Base-by-base conservation (phyloP, 768 basidiomycete species). In the Leccinum uliginosum region DNA sequence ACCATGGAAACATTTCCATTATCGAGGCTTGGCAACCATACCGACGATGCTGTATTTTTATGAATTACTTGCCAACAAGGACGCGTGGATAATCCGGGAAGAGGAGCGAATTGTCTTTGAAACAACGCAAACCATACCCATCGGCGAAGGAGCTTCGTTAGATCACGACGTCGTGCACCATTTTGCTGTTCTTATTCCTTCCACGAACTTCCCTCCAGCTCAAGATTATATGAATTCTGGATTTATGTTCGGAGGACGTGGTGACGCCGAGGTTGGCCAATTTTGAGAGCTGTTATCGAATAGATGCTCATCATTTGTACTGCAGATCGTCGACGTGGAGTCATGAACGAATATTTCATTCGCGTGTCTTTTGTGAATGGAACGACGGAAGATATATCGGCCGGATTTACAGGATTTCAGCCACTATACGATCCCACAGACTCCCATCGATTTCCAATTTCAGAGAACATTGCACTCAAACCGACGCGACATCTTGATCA, bases 21-120 rank as follows among this genome's bases (percentile, higher is more conserved):
- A 2, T 53, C 30, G 3, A 40, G 3, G 11, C 50, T 50, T 21
- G 24, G 7, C 14, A 44, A 56, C 8, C 24, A 14, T 10, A 26
- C 45, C 19, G 26, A 17, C 6, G n/a, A 30, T 2, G 26, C 29
- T 6, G 30, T 2, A 0, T 51, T 47, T 47, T 24, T 26, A 59
- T 7, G 46, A 52, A 11, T 23, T 27, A 4, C 10, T 62, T 19
- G 8, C 45, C 2, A 45, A 67, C 50, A 64, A 51, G 43, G 54
- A 59, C 2, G 11, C 59, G 21, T 67, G 65, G 65, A 6, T 56
- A 10, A 29, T 62, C 6, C 51, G 54, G 14, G 65, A 62, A 47
- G 65, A 67, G 30, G 65, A 67, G 15, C 47, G 60, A 9, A 2
- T 51, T 4, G 60, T 54, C 17, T 67, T 67, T 7, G 65, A 65